Conservation (phyloP, 177 flowering plant genomes). For the Telopea speciosissima region DNA sequence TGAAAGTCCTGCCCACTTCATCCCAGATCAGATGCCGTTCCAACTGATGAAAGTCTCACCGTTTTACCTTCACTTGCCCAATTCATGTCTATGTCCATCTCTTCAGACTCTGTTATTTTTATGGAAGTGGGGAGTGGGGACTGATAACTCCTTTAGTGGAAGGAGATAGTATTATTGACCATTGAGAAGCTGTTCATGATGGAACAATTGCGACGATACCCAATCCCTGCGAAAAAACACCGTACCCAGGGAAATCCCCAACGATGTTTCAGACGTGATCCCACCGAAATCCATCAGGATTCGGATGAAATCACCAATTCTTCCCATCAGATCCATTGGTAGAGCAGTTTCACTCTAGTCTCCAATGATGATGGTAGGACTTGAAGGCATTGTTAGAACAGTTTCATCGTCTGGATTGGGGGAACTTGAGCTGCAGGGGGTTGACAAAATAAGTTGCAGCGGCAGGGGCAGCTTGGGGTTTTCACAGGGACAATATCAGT, state of each 20-base stretch:
- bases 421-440: too few relatives aligned
- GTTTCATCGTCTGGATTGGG: too few relatives aligned
- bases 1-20: too few relatives aligned
- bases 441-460: too few relatives aligned
- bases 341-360: conserved; percentile 65
- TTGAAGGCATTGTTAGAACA: too few relatives aligned
- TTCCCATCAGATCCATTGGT: conserved; percentile 20
- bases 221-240: conserved; percentile 31
- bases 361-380: too few relatives aligned
- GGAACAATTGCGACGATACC: conserved; percentile 23
- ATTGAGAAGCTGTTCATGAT: conserved; percentile 28
- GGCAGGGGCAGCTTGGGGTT: too few relatives aligned
- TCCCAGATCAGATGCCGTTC: too few relatives aligned
- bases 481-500: too few relatives aligned
- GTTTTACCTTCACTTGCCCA: conserved; percentile 6
- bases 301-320: conserved; percentile 17
- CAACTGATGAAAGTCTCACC: conserved; percentile 10
- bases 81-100: background rate
- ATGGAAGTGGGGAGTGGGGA: too few relatives aligned
- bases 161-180: conserved; percentile 47
- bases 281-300: conserved; percentile 44
- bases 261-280: conserved; percentile 28
- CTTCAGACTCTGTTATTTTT: too few relatives aligned
- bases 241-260: conserved; percentile 40
- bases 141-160: conserved; percentile 22